Evolutionary conservation across 2,329 filamentous ascomycete species (phyloP), one percentile per base, ranked within the genome.

Genomic region (Xylaria hypoxylon): DNA sequence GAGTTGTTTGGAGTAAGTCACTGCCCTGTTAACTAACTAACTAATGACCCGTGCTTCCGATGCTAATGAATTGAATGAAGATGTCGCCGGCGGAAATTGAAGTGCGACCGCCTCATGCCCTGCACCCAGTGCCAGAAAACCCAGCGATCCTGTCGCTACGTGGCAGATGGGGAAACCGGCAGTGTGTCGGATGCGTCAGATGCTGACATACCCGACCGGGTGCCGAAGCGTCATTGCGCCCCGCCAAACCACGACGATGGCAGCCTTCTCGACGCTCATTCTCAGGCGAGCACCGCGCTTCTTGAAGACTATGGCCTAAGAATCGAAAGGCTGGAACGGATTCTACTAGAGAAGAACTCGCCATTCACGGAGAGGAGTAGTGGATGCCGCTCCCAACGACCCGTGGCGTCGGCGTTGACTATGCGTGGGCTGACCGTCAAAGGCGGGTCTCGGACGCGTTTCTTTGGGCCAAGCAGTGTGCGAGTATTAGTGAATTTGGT

Each of bases 71-170:
- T n/a, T 22, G 7, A 28, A 40, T 87, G 10, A 67, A 71, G 69
- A 65, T 75, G 74, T 65, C 73, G 74, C 17, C 71, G 86, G 71
- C 81, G 86, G 61, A 87, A 87, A 74, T 81, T 86, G 71, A 88
- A 87, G 74, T 89, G 86, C 75, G 85, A 88, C 74, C 82, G 86
- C 50, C 79, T 82, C n/a, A 79, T 81, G 48, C 85, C 85, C 3
- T 89, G 86, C 71, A 84, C 84, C 5, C 86, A 88, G 73, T 89
- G 86, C 73, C 84, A 85, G 57, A 87, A 86, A 74, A 85, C 85
- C n/a, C 82, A 81, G 69, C 84, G 85, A 40, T 72, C 76, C 44
- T 88, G 86, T 77, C 84, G 80, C 70, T 88, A 87, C 70, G 79
- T 84, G 26, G 79, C 83, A 22, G 83, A 85, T 62, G 81, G 84